These are phyloP conservation scores for Pythium monospermum DNA, from an alignment of 352 stramenopile genomes.

Conservation along the genomic window DNA sequence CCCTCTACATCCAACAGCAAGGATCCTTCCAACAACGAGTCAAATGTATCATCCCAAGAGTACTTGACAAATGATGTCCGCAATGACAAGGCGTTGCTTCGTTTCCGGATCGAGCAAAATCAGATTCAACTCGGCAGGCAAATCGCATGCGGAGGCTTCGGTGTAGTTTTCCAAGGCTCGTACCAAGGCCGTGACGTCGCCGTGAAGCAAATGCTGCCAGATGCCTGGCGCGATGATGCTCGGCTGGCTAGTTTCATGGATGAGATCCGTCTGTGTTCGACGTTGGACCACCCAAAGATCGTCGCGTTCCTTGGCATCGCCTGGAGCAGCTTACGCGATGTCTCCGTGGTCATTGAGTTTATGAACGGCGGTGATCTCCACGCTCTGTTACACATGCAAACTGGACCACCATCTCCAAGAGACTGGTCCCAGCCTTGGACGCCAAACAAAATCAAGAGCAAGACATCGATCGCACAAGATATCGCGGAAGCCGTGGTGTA, in stretches of 20 bases:
- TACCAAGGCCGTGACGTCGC: slow-evolving; percentile 2
- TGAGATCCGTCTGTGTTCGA: slow-evolving; percentile 27
- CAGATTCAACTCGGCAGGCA: not conserved
- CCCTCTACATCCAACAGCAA: too few species aligned
- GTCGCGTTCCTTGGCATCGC: slow-evolving; percentile 24
- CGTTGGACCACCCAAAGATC: slow-evolving; percentile 29
- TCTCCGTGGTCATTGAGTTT: slow-evolving; percentile 25
- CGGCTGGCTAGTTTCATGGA: slow-evolving; percentile 20
- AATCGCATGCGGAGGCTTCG: slow-evolving; percentile 9
- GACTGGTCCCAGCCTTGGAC: not conserved
- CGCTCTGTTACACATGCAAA: not conserved
- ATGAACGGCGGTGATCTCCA: slow-evolving; percentile 24
- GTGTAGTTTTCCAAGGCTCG: not conserved
- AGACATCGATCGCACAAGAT: slow-evolving; percentile 8
- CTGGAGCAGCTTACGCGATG: slow-evolving; percentile 20
- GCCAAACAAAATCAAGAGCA: not conserved
- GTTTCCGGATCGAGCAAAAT: not conserved
- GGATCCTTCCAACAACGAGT: too few species aligned
- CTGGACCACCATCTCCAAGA: slow-evolving; percentile 2
- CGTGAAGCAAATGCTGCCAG: slow-evolving; percentile 13
- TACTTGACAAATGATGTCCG: slow-evolving; percentile 5
- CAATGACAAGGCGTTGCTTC: slow-evolving; percentile 3
- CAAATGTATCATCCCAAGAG: not conserved
- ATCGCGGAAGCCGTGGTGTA: slow-evolving; percentile 14
- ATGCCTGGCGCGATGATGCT: slow-evolving; percentile 17